phyloP scores from a whole-genome alignment of 1,284 basidiomycete species.

The Pisolithus thermaeus region DNA sequence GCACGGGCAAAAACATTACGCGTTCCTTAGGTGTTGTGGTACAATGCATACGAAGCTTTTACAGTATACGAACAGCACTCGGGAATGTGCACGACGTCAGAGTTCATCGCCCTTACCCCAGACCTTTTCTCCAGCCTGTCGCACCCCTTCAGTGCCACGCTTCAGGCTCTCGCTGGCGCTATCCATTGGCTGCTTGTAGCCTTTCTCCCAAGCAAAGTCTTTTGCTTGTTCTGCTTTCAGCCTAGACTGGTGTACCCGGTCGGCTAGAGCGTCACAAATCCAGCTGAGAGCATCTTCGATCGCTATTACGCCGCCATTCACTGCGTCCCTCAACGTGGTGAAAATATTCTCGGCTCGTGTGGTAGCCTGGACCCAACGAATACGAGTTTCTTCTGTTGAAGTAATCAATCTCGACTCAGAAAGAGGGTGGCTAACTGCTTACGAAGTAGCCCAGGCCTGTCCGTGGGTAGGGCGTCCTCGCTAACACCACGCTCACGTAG shows the following conservation, averaged over 20 bases:
- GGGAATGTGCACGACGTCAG: background rate
- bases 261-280: slow-evolving; percentile 13
- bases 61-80: too few relatives aligned
- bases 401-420: slow-evolving; percentile 1
- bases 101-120: slow-evolving; percentile 13
- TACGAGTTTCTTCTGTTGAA: slow-evolving; percentile 61
- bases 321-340: slow-evolving; percentile 51
- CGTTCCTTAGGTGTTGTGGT: too few relatives aligned
- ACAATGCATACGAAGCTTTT: too few relatives aligned
- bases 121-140: slow-evolving; percentile 27
- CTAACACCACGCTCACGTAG: slow-evolving; percentile 68
- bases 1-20: too few relatives aligned
- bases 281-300: slow-evolving; percentile 48
- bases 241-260: slow-evolving; percentile 24
- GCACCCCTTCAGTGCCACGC: slow-evolving; percentile 17
- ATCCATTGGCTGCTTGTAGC: slow-evolving; percentile 1
- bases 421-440: slow-evolving; percentile 20
- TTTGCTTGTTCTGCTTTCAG: slow-evolving; percentile 20
- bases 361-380: slow-evolving; percentile 67
- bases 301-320: slow-evolving; percentile 57
- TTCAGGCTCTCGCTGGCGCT: slow-evolving; percentile 12
- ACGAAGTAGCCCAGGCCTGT: slow-evolving; percentile 69
- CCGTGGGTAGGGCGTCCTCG: slow-evolving; percentile 59
- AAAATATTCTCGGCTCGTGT: slow-evolving; percentile 54
- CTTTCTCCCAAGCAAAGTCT: slow-evolving; percentile 7